These are phyloP conservation scores for Ambispora gerdemannii DNA, from an alignment of 192 early-diverging fungal species.

Conservation along the genomic window DNA sequence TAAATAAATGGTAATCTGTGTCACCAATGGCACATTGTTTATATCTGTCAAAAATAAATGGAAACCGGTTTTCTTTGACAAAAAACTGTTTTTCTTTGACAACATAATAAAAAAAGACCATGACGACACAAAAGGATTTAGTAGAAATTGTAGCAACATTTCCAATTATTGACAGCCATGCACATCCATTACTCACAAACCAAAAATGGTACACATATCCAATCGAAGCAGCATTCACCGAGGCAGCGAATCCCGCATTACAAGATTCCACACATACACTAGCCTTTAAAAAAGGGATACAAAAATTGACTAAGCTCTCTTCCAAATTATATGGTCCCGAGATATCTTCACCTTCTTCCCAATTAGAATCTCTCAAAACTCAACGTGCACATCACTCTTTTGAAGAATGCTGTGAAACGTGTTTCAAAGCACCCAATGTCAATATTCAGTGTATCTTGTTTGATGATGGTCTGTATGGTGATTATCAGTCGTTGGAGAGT, in stretches of 20 bases:
- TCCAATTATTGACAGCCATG: slow-evolving; percentile 24
- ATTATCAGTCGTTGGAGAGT: neutral
- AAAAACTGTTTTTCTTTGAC: too few species aligned
- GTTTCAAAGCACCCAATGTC: slow-evolving; percentile 2
- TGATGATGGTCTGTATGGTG: slow-evolving; percentile 19
- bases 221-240: slow-evolving; percentile 4
- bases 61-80: too few species aligned
- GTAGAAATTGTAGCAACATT: too few species aligned
- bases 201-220: neutral
- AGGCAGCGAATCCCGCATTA: neutral
- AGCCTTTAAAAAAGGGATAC: slow-evolving; percentile 1
- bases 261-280: neutral
- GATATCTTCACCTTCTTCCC: too few species aligned
- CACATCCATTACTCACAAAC: neutral
- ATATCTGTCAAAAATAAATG: too few species aligned
- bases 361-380: neutral
- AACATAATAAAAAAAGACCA: too few species aligned
- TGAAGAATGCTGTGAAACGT: slow-evolving; percentile 10
- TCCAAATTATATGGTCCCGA: neutral
- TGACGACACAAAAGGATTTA: too few species aligned
- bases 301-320: neutral
- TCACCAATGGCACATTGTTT: too few species aligned
- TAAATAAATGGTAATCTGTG: too few species aligned
- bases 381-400: neutral
- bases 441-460: slow-evolving; percentile 20